Evolutionary conservation across 345 rosid genomes (phyloP).

Genomic region (Capsella bursapastoris): DNA sequence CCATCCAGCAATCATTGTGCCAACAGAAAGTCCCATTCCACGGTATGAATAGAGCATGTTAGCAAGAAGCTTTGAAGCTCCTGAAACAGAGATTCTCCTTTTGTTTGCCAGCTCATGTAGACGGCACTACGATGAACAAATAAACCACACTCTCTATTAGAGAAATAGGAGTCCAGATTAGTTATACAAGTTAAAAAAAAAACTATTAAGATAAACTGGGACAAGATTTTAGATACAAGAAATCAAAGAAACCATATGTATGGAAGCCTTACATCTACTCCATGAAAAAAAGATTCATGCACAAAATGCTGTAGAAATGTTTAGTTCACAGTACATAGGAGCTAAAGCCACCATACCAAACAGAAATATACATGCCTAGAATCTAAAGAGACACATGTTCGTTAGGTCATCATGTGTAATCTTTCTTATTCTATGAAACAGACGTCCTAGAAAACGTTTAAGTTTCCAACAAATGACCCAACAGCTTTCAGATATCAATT

Average conservation of each 20-base stretch:
- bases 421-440: slow-evolving; percentile 1
- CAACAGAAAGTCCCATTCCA: slow-evolving; percentile 97
- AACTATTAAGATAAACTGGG: neutral
- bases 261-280: neutral
- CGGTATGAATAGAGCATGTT: slow-evolving; percentile 91
- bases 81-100: slow-evolving; percentile 94
- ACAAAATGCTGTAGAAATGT: neutral
- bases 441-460: neutral
- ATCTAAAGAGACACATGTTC: neutral
- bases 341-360: slow-evolving; percentile 1
- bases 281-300: neutral
- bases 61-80: slow-evolving; percentile 93
- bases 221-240: neutral
- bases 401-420: neutral
- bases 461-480: slow-evolving; percentile 4
- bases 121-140: slow-evolving; percentile 64
- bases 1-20: slow-evolving; percentile 99
- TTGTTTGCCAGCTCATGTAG: slow-evolving; percentile 94
- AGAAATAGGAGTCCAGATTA: slow-evolving; percentile 1
- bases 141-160: slow-evolving; percentile 17
- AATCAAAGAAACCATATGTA: neutral
- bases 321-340: neutral
- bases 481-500: neutral
- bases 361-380: neutral
- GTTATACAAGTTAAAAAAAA: neutral